A percentile compares a stretch with the other conserved stretches of the same genome.
phyloP scores from a whole-genome alignment of 805 yeast species.

The Candida gorgasii region DNA sequence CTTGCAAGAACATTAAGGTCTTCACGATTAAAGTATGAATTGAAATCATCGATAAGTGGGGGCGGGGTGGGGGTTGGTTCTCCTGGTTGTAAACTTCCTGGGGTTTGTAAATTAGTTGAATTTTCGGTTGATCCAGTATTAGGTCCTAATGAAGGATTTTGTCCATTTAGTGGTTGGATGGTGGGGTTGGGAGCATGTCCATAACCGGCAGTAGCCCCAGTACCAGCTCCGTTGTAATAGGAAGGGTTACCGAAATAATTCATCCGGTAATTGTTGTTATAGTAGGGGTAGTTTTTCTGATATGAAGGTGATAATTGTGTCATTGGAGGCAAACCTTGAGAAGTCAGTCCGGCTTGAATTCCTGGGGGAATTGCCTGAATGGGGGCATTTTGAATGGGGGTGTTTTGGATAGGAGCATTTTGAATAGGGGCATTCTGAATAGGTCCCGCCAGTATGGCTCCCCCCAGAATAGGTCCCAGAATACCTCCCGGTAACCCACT shows the following conservation, averaged over 20 bases:
- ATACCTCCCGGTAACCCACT: no score
- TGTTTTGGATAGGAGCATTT: no score
- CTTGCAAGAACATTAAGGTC: conserved; percentile 39
- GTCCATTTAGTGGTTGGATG: background rate
- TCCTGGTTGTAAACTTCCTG: background rate
- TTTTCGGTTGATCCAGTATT: background rate
- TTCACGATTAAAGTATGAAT: conserved; percentile 18
- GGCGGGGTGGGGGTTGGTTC: conserved; percentile 2
- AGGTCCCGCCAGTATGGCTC: no score
- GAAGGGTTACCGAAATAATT: background rate
- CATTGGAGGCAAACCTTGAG: no score
- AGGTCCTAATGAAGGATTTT: background rate
- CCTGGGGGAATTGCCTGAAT: no score
- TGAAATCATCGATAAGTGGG: conserved; percentile 1
- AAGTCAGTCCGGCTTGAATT: no score
- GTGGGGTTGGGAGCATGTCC: no score
- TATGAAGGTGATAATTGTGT: background rate
- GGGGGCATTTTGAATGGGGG: no score
- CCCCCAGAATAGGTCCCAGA: background rate
- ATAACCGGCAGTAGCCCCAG: no score
- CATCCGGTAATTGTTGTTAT: background rate
- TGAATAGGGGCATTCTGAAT: no score
- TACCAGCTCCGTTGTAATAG: background rate
- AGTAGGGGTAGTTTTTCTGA: background rate
- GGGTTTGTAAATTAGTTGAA: no score